Base-by-base conservation (phyloP, 2,329 filamentous ascomycete species). In the Pseudogymnoascus sp. region DNA sequence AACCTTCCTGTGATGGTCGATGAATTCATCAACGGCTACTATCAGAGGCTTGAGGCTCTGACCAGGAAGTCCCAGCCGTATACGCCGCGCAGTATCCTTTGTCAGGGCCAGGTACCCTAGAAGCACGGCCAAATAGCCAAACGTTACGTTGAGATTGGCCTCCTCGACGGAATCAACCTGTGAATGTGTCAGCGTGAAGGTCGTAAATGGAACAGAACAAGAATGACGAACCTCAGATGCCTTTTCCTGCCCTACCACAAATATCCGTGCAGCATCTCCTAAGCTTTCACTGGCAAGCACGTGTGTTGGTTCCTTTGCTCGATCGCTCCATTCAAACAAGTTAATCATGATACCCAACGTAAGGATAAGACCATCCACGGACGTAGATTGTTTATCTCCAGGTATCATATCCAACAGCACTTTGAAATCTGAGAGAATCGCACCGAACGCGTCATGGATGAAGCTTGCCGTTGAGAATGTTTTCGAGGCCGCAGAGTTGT, bases 311-410 rank as follows among this genome's bases (percentile, higher is more conserved):
- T 55, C 29, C n/a, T 55, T 35, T 13, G 29, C 48, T 8, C 48
- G 48, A 55, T 55, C 78, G 69, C 86, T 91, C 71, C 91, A 87
- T 72, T 96, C 92, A 7, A 90, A 84, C 61, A 97, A 83, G 70
- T 97, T 97, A 73, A 96, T 96, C 74, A 93, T 83, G 21, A 91
- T 84, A 0, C 91, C 92, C 39, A 96, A 78, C 60, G 90, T 83
- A 42, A 97, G 80, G 58, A 96, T 83, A 12, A 96, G 80, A 58
- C 84, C 82, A 67, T 96, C 88, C 61, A 92, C 76, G 1, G 80
- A 75, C 21, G 78, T 77, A 9, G 79, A 73, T 61, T 84, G 78
- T n/a, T 77, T 75, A 29, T 79, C 79, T 51, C 77, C 78, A 5
- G 76, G 75, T 62, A 84, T 74, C 5, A 79, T 79, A 1, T 75